Conservation (phyloP, 331 rosid species). For the Malus hybrid region DNA sequence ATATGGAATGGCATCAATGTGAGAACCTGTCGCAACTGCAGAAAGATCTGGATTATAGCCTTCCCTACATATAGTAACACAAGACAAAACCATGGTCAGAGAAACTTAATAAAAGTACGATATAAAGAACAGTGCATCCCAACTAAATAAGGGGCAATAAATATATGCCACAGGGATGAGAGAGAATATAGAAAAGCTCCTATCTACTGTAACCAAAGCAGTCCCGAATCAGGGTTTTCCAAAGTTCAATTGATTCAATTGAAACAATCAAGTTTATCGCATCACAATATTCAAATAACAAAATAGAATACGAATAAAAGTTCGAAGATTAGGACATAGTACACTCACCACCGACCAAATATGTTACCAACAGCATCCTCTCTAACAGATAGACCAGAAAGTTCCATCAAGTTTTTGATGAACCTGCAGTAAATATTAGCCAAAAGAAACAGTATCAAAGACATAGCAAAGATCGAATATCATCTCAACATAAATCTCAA, state of each 20-base stretch:
- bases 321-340: neutral
- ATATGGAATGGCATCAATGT: constrained; percentile 94
- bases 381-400: constrained; percentile 78
- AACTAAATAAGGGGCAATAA: neutral
- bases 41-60: constrained; percentile 66
- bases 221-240: neutral
- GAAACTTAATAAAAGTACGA: neutral
- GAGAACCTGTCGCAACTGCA: constrained; percentile 92
- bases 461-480: neutral
- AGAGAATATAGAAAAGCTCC: neutral
- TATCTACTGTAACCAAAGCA: neutral
- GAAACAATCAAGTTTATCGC: neutral
- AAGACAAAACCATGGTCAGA: constrained; percentile 6
- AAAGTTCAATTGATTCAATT: neutral
- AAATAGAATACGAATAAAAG: neutral
- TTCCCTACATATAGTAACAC: constrained; percentile 45
- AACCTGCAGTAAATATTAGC: constrained; percentile 40
- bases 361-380: constrained; percentile 97
- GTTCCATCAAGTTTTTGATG: constrained; percentile 70
- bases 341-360: constrained; percentile 82
- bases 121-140: neutral
- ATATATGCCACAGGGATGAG: neutral
- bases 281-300: neutral
- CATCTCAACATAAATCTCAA: neutral
- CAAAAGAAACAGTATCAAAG: neutral